Conservation (phyloP, 2,329 filamentous ascomycete genomes). For the Trichoderma harzianum region DNA sequence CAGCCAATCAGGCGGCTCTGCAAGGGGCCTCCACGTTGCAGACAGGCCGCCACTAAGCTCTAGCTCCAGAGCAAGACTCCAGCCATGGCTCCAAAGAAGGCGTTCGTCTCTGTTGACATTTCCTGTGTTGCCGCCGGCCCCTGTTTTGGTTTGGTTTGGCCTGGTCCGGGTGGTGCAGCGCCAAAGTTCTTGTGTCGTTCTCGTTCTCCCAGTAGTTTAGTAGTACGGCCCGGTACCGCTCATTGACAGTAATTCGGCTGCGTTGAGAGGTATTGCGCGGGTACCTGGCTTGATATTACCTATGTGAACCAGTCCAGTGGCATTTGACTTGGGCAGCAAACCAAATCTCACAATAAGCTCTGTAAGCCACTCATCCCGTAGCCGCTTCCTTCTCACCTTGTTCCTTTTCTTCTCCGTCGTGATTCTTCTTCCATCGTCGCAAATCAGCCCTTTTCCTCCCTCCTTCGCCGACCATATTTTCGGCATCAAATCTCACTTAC, state of each 20-base stretch:
- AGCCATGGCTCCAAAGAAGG: background rate
- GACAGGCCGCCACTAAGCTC: constrained; percentile 18
- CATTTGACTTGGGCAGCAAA: constrained; percentile 2
- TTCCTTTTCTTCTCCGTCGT: background rate
- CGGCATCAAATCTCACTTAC: background rate
- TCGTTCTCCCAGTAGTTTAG: background rate
- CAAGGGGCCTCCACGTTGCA: background rate
- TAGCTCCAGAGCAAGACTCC: background rate
- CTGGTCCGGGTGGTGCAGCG: background rate
- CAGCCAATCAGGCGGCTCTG: constrained; percentile 13
- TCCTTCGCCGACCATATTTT: background rate
- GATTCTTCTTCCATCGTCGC: background rate
- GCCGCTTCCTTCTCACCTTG: background rate
- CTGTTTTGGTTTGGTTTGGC: background rate
- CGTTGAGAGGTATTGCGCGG: background rate
- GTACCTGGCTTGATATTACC: background rate
- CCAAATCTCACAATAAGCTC: constrained; percentile 3
- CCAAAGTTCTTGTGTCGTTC: background rate
- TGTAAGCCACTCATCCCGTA: background rate
- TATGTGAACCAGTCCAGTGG: background rate
- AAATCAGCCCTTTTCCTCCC: background rate
- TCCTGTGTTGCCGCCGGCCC: constrained; percentile 8
- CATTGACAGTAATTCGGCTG: too few species aligned
- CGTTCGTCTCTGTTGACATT: background rate
- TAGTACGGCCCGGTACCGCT: background rate